Conservation (phyloP, 805 yeast species). For the Teunomyces barrocoloradensis region DNA sequence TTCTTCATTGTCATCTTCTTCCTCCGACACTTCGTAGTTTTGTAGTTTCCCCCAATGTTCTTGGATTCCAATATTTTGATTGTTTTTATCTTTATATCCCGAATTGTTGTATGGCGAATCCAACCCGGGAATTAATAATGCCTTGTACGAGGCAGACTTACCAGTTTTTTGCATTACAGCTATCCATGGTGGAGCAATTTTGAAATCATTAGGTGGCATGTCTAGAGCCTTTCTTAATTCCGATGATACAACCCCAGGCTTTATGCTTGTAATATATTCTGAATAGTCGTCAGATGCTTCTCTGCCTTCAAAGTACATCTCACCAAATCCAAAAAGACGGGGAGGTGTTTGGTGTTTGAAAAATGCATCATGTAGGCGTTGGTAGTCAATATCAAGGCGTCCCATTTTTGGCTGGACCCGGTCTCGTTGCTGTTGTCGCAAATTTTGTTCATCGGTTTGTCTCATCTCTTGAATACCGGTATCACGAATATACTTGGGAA, state of each 20-base stretch:
- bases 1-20: constrained; percentile 55
- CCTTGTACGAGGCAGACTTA: constrained; percentile 79
- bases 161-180: constrained; percentile 66
- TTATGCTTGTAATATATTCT: constrained; percentile 33
- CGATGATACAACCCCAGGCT: constrained; percentile 69
- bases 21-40: constrained; percentile 38
- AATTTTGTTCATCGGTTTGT: constrained; percentile 50
- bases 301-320: constrained; percentile 74
- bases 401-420: constrained; percentile 90
- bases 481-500: constrained; percentile 73
- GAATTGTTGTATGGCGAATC: constrained; percentile 35
- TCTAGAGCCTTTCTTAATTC: constrained; percentile 69
- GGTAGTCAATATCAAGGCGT: constrained; percentile 79
- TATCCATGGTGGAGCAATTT: constrained; percentile 76
- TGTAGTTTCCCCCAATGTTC: constrained; percentile 36
- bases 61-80: constrained; percentile 6
- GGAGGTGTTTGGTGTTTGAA: constrained; percentile 81
- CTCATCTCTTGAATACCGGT: constrained; percentile 91
- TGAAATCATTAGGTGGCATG: constrained; percentile 44
- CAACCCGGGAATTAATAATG: constrained; percentile 53
- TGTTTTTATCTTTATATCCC: constrained; percentile 27
- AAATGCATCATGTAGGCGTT: constrained; percentile 78
- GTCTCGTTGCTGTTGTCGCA: constrained; percentile 76
- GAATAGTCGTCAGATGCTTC: constrained; percentile 46
- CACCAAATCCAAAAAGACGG: constrained; percentile 64